Conservation (phyloP, 805 yeast species). For the Candida mattraensis region DNA sequence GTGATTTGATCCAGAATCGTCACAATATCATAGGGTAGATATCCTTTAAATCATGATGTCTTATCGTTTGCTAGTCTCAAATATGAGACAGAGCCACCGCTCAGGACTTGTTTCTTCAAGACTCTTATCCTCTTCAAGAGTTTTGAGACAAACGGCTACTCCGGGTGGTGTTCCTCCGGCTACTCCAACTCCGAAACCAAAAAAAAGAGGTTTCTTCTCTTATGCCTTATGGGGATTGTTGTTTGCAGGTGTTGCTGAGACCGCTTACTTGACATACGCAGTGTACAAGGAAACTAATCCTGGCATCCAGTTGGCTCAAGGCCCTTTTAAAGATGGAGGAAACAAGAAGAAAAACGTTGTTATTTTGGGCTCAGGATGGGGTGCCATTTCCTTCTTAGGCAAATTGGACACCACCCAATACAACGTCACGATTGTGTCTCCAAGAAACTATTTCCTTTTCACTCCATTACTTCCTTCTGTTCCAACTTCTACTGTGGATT, state of each 20-base stretch:
- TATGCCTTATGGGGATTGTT: constrained; percentile 49
- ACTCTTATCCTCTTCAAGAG: too few species aligned
- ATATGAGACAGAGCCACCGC: too few species aligned
- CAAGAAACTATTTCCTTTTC: constrained; percentile 91
- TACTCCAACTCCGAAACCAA: constrained; percentile 9
- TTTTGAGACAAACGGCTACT: too few species aligned
- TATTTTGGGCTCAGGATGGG: constrained; percentile 91
- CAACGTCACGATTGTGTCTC: constrained; percentile 86
- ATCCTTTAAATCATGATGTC: too few species aligned
- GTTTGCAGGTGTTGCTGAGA: constrained; percentile 46
- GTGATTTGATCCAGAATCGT: too few species aligned
- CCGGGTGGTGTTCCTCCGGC: constrained; percentile 9
- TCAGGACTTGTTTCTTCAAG: too few species aligned
- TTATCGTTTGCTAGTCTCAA: too few species aligned
- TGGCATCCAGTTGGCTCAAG: constrained; percentile 56
- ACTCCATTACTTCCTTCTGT: constrained; percentile 94
- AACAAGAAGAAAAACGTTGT: constrained; percentile 69
- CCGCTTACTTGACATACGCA: constrained; percentile 60
- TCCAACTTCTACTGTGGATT: constrained; percentile 88
- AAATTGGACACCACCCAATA: constrained; percentile 81
- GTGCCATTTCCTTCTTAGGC: constrained; percentile 79
- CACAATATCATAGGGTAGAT: too few species aligned
- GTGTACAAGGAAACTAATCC: constrained; percentile 65
- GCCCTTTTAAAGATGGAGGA: constrained; percentile 45
- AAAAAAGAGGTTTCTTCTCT: constrained; percentile 32